Conservation (phyloP, 2,329 filamentous ascomycete species). For the Claviceps monticola region DNA sequence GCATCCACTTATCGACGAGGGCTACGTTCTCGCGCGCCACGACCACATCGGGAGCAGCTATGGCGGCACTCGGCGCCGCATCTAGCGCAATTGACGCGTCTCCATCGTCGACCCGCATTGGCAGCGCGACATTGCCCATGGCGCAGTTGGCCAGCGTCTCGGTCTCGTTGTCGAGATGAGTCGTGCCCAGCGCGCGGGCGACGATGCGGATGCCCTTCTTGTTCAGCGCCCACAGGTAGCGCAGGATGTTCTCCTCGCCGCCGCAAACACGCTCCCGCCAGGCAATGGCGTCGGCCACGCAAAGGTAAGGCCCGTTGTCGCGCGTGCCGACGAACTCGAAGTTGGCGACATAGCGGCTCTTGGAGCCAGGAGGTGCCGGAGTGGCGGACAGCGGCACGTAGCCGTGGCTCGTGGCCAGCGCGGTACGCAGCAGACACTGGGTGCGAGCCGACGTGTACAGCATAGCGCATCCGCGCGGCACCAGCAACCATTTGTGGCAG, state of each 20-base stretch:
- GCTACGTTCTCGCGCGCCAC: slow-evolving; percentile 19
- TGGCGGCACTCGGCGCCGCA: slow-evolving; percentile 3
- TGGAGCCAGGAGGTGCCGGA: slow-evolving; percentile 30
- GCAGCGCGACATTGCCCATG: slow-evolving; percentile 62
- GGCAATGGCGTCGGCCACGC: slow-evolving; percentile 53
- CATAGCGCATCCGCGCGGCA: slow-evolving; percentile 66
- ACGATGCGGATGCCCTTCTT: slow-evolving; percentile 46
- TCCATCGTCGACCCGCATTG: slow-evolving; percentile 31
- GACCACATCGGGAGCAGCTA: background rate
- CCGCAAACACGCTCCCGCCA: slow-evolving; percentile 58
- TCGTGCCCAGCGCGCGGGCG: slow-evolving; percentile 52
- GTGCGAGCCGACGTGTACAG: slow-evolving; percentile 68
- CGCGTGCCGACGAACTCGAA: slow-evolving; percentile 70
- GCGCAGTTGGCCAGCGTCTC: slow-evolving; percentile 50
- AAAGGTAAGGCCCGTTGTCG: slow-evolving; percentile 60
- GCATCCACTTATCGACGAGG: slow-evolving; percentile 43
- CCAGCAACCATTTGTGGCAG: slow-evolving; percentile 81
- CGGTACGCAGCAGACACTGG: slow-evolving; percentile 59
- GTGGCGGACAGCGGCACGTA: slow-evolving; percentile 36
- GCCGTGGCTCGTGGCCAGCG: slow-evolving; percentile 69
- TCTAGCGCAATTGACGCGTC: slow-evolving; percentile 13
- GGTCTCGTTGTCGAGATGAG: slow-evolving; percentile 53
- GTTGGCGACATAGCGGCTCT: slow-evolving; percentile 48
- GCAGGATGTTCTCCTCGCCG: slow-evolving; percentile 56
- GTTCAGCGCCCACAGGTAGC: slow-evolving; percentile 50